These are phyloP conservation scores for Cryptococcus hybrid DNA, from an alignment of 1,284 basidiomycete species.

Conservation along the genomic window DNA sequence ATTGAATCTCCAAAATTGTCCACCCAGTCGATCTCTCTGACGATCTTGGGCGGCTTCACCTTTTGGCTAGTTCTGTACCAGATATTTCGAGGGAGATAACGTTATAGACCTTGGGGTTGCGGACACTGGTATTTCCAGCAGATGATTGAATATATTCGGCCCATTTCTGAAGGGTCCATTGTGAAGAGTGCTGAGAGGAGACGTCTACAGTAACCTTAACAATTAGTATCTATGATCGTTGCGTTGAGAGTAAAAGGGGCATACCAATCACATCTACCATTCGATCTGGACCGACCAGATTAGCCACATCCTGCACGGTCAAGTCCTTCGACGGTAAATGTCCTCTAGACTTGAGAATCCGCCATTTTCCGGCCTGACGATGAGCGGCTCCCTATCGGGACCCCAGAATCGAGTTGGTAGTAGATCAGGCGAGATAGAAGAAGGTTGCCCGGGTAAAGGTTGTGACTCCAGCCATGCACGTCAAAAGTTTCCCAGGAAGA, in stretches of 20 bases:
- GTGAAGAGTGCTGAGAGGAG: slow-evolving; percentile 71
- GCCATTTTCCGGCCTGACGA: slow-evolving; percentile 39
- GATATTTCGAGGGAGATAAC: slow-evolving; percentile 87
- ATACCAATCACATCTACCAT: slow-evolving; percentile 86
- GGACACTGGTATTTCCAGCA: slow-evolving; percentile 10
- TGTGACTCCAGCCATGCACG: slow-evolving; percentile 17
- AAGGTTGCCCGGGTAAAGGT: not conserved
- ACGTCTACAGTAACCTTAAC: slow-evolving; percentile 60
- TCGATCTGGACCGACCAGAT: slow-evolving; percentile 70
- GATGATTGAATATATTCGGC: slow-evolving; percentile 67
- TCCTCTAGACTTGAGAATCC: slow-evolving; percentile 38
- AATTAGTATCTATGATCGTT: not conserved
- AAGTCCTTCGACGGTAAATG: slow-evolving; percentile 5
- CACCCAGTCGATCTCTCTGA: slow-evolving; percentile 93
- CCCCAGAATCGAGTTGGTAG: slow-evolving; percentile 43
- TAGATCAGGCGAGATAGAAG: not conserved
- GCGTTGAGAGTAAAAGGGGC: slow-evolving; percentile 19
- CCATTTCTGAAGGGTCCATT: slow-evolving; percentile 88
- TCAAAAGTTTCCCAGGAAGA: slow-evolving; percentile 12
- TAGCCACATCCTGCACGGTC: slow-evolving; percentile 65
- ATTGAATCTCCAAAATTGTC: slow-evolving; percentile 59
- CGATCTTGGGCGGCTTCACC: slow-evolving; percentile 78
- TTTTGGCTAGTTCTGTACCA: slow-evolving; percentile 70
- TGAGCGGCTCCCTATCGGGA: slow-evolving; percentile 37
- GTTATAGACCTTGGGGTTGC: slow-evolving; percentile 74